Percentiles rank a stretch among this genome's conserved stretches.
Evolutionary conservation across 164 flowering plant genomes (phyloP).

Genomic region (Berberis thunbergii): DNA sequence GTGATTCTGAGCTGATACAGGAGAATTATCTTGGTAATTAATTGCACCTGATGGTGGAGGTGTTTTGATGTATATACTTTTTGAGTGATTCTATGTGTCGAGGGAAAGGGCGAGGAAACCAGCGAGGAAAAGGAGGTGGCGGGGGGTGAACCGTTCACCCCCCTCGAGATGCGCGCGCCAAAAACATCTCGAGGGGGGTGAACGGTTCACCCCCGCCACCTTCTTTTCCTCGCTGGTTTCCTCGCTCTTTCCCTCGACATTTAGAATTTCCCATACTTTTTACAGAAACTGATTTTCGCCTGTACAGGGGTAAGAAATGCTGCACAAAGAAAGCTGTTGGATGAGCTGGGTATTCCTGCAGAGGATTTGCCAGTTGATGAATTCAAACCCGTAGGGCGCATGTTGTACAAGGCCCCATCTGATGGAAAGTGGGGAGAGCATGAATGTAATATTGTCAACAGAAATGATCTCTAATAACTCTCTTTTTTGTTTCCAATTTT

Average conservation of each 20-base stretch:
- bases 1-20: constrained; percentile 86
- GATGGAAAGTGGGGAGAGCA: constrained; percentile 99
- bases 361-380: constrained; percentile 85
- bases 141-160: too few species aligned
- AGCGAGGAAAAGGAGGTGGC: too few species aligned
- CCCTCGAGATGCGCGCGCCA: too few species aligned
- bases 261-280: neutral
- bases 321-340: constrained; percentile 90
- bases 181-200: too few species aligned
- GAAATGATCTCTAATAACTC: neutral
- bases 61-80: neutral
- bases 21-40: constrained; percentile 68
- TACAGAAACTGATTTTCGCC: neutral
- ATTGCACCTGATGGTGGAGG: neutral
- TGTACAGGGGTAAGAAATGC: constrained; percentile 83
- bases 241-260: too few species aligned
- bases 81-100: too few species aligned
- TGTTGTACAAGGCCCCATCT: constrained; percentile 95
- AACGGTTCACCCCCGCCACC: too few species aligned
- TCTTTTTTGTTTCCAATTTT: neutral
- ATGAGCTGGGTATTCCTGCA: constrained; percentile 88
- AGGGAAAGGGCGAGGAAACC: too few species aligned
- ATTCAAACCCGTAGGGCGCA: constrained; percentile 76
- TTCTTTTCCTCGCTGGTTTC: too few species aligned
- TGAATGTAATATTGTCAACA: constrained; percentile 49